Conservation (phyloP, 2,329 filamentous ascomycete genomes). For the Xylaria hypoxylon region DNA sequence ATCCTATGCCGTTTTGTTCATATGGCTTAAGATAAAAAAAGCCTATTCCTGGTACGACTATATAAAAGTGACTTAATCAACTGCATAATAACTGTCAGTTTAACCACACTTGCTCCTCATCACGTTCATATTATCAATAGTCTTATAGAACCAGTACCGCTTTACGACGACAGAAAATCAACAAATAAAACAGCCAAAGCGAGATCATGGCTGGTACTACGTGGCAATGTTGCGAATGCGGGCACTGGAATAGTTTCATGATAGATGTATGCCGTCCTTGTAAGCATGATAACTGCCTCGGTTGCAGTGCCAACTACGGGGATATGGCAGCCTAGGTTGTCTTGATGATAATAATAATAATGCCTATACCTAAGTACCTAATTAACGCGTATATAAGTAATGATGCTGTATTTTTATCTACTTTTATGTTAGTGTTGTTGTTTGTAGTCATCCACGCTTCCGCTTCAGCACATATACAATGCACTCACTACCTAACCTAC, state of each 20-base stretch:
- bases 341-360: too few species aligned
- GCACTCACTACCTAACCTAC: too few species aligned
- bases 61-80: background rate
- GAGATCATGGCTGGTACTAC: slow-evolving; percentile 7
- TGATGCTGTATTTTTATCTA: too few species aligned
- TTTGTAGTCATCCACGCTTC: too few species aligned
- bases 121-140: background rate
- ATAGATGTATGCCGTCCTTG: background rate
- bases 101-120: background rate
- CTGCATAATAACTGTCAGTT: background rate
- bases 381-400: too few species aligned
- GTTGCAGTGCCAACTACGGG: background rate
- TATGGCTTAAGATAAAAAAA: background rate
- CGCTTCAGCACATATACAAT: too few species aligned
- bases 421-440: too few species aligned
- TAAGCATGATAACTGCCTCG: slow-evolving; percentile 1
- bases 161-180: background rate
- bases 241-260: background rate
- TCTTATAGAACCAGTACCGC: background rate
- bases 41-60: background rate
- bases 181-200: background rate
- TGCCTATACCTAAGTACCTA: too few species aligned
- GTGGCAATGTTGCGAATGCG: slow-evolving; percentile 15
- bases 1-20: background rate
- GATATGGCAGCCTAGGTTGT: background rate